A percentile compares a stretch with the other conserved stretches of the same genome.
phyloP scores from a whole-genome alignment of 345 rosid species.

The Reutealis trisperma region DNA sequence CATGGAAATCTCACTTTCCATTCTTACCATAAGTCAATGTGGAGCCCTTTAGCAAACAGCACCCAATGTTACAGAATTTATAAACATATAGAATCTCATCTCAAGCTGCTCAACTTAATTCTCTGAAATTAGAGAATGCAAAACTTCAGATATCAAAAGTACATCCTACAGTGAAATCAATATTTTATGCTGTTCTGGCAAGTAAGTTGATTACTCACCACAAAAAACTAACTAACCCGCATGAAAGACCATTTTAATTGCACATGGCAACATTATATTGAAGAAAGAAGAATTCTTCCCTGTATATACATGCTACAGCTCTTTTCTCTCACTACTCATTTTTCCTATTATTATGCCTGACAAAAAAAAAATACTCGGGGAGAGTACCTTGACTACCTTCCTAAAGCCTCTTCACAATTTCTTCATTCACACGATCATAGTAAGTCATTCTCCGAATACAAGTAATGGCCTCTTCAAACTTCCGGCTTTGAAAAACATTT shows the following conservation, averaged over 20 bases:
- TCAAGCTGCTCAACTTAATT: neutral
- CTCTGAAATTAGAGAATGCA: neutral
- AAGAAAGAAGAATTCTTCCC: neutral
- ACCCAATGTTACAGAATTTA: neutral
- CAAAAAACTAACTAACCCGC: neutral
- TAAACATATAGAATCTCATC: neutral
- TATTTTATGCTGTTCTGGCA: neutral
- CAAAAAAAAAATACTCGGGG: neutral
- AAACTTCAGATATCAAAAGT: neutral
- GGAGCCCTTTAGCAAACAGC: neutral
- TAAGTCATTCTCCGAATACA: conserved; percentile 89
- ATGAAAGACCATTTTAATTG: no score
- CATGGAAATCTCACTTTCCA: neutral
- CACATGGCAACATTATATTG: neutral
- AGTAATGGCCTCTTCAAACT: conserved; percentile 62
- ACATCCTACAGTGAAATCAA: neutral
- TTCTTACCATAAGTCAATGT: neutral
- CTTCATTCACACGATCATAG: conserved; percentile 74
- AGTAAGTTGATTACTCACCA: neutral
- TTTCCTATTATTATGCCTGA: neutral
- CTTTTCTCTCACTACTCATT: neutral
- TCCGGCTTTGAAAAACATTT: conserved; percentile 48
- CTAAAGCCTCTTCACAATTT: conserved; percentile 76
- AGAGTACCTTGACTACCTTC: conserved; percentile 17
- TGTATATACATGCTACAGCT: neutral